A percentile compares a stretch with the other conserved stretches of the same genome.
Evolutionary conservation across 176 grass and related monocot genomes (phyloP).

Genomic region (Avena sativa): DNA sequence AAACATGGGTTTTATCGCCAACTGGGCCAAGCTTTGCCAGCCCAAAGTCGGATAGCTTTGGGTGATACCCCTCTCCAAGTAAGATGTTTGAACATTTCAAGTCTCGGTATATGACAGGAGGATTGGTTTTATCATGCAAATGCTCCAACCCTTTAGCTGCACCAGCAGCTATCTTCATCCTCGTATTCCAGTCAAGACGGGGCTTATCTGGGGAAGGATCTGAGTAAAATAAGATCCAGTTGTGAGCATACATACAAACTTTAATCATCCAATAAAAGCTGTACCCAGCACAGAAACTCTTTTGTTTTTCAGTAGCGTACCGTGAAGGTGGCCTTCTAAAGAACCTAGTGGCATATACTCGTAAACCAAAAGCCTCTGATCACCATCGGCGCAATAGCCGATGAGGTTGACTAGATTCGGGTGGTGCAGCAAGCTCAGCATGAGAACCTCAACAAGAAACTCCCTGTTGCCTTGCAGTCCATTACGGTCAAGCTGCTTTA

Average conservation of each 20-base stretch:
- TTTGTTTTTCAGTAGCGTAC: constrained; percentile 25
- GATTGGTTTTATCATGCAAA: constrained; percentile 63
- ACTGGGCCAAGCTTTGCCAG: constrained; percentile 66
- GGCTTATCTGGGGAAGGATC: constrained; percentile 49
- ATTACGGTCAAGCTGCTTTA: constrained; percentile 72
- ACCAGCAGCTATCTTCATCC: constrained; percentile 69
- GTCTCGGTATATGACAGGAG: constrained; percentile 75
- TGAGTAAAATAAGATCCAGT: constrained; percentile 34
- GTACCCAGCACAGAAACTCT: not conserved
- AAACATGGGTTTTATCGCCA: constrained; percentile 69
- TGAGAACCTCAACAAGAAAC: constrained; percentile 63
- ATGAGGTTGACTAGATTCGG: constrained; percentile 69
- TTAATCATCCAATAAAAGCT: not conserved
- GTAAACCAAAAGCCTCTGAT: constrained; percentile 69
- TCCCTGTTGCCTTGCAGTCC: constrained; percentile 72
- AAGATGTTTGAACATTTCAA: constrained; percentile 75
- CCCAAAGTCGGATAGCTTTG: constrained; percentile 69
- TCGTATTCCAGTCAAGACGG: constrained; percentile 60
- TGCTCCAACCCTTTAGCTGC: constrained; percentile 66
- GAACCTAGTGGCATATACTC: constrained; percentile 72
- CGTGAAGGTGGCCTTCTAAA: constrained; percentile 65
- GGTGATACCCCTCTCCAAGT: constrained; percentile 55
- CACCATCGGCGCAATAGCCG: constrained; percentile 68
- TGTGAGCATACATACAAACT: not conserved
- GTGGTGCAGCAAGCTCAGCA: constrained; percentile 68